These are phyloP conservation scores for Lenzites betulinus DNA, from an alignment of 768 basidiomycete species.

Conservation along the genomic window DNA sequence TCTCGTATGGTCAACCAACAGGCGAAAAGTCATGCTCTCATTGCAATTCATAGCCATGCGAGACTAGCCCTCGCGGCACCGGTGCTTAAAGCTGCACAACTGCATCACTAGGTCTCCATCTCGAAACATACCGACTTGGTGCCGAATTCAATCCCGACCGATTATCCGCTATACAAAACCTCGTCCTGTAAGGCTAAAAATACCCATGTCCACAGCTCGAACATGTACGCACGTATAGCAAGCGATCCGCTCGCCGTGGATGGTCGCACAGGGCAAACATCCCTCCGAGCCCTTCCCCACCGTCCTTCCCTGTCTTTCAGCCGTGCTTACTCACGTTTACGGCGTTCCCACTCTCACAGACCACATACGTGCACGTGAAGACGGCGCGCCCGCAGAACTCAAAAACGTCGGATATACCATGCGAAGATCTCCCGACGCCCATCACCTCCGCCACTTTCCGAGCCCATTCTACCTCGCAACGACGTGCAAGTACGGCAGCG, in stretches of 20 bases:
- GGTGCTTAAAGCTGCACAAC: too few relatives aligned
- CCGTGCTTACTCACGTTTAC: background rate
- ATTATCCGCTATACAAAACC: background rate
- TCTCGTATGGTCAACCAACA: too few relatives aligned
- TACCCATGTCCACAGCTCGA: background rate
- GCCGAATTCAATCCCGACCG: constrained; percentile 5
- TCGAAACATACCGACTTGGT: constrained; percentile 8
- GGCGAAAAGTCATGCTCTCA: too few relatives aligned
- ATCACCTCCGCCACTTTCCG: constrained; percentile 1
- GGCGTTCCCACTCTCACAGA: background rate
- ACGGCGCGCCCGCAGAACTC: background rate
- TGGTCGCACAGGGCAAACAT: background rate
- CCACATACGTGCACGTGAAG: background rate
- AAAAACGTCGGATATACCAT: constrained; percentile 21
- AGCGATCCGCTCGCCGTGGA: too few relatives aligned
- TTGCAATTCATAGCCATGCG: too few relatives aligned
- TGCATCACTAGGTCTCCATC: too few relatives aligned
- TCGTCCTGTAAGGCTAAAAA: background rate
- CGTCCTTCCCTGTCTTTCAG: background rate
- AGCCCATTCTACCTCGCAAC: background rate
- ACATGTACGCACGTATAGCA: background rate
- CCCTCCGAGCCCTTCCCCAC: background rate
- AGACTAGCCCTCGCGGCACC: too few relatives aligned
- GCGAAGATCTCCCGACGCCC: constrained; percentile 21
- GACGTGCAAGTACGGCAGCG: background rate